A percentile compares a stretch with the other conserved stretches of the same genome.
Conservation (phyloP, 2,329 filamentous ascomycete genomes). For the Colletotrichum abscissum region DNA sequence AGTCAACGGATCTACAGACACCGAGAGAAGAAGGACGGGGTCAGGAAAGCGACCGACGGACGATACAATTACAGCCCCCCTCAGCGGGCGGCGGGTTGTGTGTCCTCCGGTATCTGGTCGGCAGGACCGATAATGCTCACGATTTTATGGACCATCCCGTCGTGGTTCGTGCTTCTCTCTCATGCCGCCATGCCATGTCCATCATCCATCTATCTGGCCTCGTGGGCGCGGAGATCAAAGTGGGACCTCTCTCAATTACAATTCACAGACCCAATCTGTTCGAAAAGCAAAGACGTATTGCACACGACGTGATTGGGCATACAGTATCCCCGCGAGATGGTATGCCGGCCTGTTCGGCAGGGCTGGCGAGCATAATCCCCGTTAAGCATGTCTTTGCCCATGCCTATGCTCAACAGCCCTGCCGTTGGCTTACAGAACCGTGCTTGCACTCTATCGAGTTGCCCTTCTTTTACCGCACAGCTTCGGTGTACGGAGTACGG, state of each 20-base stretch:
- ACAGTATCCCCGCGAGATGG: not conserved
- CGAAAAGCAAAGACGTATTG: not conserved
- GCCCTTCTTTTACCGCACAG: not conserved
- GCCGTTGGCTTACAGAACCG: not conserved
- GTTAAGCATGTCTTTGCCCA: too few relatives aligned
- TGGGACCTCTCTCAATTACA: too few relatives aligned
- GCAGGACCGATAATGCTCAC: not conserved
- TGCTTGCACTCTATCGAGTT: not conserved
- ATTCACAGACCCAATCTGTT: not conserved
- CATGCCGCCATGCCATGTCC: not conserved
- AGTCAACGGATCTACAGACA: too few relatives aligned
- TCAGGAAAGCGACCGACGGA: too few relatives aligned
- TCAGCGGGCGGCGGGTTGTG: not conserved
- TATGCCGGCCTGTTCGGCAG: not conserved
- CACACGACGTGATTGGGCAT: not conserved
- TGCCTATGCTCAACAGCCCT: not conserved
- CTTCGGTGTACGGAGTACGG: not conserved
- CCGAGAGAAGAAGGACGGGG: too few relatives aligned
- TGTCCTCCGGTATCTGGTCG: not conserved
- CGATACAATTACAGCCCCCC: not conserved
- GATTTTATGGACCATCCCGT: not conserved
- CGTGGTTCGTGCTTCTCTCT: not conserved
- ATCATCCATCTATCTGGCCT: not conserved
- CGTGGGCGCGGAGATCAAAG: too few relatives aligned
- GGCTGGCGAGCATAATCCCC: not conserved